phyloP scores from a whole-genome alignment of 805 yeast genomes.

The Barnettozyma wickerhamii region DNA sequence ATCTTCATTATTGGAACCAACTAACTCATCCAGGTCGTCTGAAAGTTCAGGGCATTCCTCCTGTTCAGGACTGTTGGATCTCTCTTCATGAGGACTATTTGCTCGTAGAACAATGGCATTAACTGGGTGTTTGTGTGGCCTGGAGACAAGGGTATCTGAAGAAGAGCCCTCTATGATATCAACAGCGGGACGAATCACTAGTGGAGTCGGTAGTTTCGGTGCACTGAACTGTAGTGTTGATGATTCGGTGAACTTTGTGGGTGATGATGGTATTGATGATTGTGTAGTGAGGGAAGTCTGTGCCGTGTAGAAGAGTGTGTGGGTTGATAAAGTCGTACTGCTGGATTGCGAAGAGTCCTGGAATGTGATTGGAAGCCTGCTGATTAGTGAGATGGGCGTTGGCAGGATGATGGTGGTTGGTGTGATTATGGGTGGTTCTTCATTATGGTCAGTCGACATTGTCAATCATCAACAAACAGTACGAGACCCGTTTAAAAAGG shows the following conservation, averaged over 20 bases:
- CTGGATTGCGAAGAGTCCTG: not conserved
- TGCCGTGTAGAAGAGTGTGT: constrained; percentile 4
- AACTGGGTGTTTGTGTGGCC: not conserved
- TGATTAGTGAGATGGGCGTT: not conserved
- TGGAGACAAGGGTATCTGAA: not conserved
- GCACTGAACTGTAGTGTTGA: too few species aligned
- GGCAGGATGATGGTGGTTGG: not conserved
- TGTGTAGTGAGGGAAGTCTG: not conserved
- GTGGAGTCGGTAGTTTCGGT: not conserved
- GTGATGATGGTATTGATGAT: not conserved
- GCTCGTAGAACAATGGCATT: not conserved
- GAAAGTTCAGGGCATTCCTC: too few species aligned
- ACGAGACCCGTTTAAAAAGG: too few species aligned
- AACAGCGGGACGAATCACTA: not conserved
- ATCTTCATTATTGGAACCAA: not conserved
- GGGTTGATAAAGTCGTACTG: not conserved
- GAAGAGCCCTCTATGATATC: not conserved
- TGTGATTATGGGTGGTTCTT: not conserved
- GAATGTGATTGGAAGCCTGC: not conserved
- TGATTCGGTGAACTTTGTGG: not conserved
- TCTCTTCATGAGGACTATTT: too few species aligned
- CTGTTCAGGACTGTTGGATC: too few species aligned
- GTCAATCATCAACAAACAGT: too few species aligned
- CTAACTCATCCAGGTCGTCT: too few species aligned
- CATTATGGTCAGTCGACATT: too few species aligned